phyloP scores from a whole-genome alignment of 768 basidiomycete species.

The Leccinum boreale region DNA sequence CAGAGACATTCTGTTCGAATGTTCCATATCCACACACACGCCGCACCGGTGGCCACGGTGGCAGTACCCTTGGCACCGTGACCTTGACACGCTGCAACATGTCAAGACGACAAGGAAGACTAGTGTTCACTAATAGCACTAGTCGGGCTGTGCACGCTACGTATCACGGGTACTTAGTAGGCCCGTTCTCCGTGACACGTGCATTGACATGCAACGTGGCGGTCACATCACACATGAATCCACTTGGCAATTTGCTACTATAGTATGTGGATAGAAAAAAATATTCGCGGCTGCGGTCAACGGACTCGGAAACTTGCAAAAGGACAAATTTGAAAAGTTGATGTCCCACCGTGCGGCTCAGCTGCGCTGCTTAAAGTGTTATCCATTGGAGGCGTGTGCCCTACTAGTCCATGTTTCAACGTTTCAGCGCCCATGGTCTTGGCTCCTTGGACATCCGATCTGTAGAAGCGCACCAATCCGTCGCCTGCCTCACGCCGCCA shows the following conservation, averaged over 20 bases:
- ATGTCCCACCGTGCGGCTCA: no score
- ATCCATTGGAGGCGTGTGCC: no score
- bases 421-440: no score
- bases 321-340: no score
- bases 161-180: no score
- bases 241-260: neutral
- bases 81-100: neutral
- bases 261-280: neutral
- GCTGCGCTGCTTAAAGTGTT: no score
- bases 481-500: no score
- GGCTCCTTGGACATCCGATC: no score
- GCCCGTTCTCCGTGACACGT: neutral
- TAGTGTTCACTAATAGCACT: neutral
- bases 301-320: no score
- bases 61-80: neutral
- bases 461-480: no score
- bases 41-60: neutral
- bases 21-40: slow-evolving; percentile 20
- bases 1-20: slow-evolving; percentile 23
- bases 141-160: neutral
- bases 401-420: no score
- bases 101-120: neutral
- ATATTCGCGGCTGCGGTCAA: no score
- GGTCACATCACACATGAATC: neutral
- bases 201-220: neutral